Evolutionary conservation across 2,329 filamentous ascomycete genomes (phyloP), one percentile per base, ranked within the genome.

Genomic region (Fusarium nisikadoi): DNA sequence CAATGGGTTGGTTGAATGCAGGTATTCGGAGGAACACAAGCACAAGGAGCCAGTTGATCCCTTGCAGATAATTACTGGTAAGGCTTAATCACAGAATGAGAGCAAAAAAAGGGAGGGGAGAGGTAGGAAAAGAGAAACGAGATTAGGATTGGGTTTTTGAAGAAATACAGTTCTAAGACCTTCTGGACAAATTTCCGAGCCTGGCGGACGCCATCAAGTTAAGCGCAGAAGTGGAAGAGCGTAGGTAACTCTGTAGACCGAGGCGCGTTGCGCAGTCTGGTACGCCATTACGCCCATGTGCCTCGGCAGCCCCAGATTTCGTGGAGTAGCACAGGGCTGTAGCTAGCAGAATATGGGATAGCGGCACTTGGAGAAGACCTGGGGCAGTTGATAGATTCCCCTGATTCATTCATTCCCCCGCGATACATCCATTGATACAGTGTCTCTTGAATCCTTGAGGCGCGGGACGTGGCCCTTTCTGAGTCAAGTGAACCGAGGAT

Each of bases 251-350:
- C 23, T 25, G 23, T 25, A 53, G 47, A 72, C 75, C 75, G 75
- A 77, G 75, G 75, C 73, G 75, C 55, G 73, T 54, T 56, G 67
- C 67, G 47, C 33, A 68, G 46, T 52, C 42, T 45, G 49, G 59
- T 27, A 56, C 41, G 49, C 58, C n/a, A 57, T 49, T 59, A 47
- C 55, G 69, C 73, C 54, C 62, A 69, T 73, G 75, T 73, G 74
- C 75, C 75, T 77, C 75, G 75, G 75, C 74, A 77, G 75, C 75
- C 74, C 75, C 75, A 77, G 75, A 72, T 77, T 77, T 76, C 63
- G 29, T 69, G 65, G 65, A 67, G 64, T 67, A 66, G 62, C 50
- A 67, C 62, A 43, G 45, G 50, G 43, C 31, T 20, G 17, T 56
- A 58, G 31, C 49, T 66, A 65, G 31, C 65, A 64, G 64, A 68